These are phyloP conservation scores for Streptanthus diversifolius DNA, from an alignment of 345 rosid genomes.

Conservation along the genomic window DNA sequence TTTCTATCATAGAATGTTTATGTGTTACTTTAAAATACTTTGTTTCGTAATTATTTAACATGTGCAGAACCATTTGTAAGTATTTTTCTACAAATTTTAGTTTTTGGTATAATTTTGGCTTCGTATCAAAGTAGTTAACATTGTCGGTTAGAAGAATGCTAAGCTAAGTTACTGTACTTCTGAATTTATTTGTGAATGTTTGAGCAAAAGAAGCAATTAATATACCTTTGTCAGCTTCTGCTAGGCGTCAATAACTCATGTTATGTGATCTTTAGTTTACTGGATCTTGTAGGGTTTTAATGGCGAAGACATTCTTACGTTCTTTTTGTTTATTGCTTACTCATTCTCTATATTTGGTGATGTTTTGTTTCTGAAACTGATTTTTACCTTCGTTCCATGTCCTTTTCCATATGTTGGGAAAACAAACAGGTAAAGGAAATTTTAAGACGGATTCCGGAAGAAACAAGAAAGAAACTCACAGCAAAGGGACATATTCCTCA, in stretches of 20 bases:
- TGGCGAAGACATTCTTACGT: not conserved
- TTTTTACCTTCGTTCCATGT: constrained; percentile 4
- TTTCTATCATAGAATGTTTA: not conserved
- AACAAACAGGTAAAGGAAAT: constrained; percentile 69
- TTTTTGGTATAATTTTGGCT: not conserved
- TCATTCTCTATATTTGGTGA: not conserved
- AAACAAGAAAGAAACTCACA: constrained; percentile 66
- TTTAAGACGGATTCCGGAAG: constrained; percentile 60
- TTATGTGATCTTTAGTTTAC: constrained; percentile 13
- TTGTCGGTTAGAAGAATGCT: constrained; percentile 6
- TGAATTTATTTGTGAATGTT: not conserved
- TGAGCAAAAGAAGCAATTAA: constrained; percentile 3
- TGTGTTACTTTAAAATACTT: constrained; percentile 3
- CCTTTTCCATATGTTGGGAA: constrained; percentile 16
- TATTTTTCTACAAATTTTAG: not conserved
- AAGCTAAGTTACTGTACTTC: constrained; percentile 4
- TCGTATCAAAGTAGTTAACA: not conserved
- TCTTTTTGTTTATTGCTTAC: not conserved
- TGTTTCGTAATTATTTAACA: not conserved
- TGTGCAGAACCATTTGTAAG: not conserved
- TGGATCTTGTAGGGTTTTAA: constrained; percentile 5
- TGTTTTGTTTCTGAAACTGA: constrained; percentile 17
- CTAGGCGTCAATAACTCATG: constrained; percentile 6
- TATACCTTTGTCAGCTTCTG: not conserved
- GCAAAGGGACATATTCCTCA: constrained; percentile 86